Evolutionary conservation across 768 basidiomycete genomes (phyloP).

Genomic region (Mycena vitilis): DNA sequence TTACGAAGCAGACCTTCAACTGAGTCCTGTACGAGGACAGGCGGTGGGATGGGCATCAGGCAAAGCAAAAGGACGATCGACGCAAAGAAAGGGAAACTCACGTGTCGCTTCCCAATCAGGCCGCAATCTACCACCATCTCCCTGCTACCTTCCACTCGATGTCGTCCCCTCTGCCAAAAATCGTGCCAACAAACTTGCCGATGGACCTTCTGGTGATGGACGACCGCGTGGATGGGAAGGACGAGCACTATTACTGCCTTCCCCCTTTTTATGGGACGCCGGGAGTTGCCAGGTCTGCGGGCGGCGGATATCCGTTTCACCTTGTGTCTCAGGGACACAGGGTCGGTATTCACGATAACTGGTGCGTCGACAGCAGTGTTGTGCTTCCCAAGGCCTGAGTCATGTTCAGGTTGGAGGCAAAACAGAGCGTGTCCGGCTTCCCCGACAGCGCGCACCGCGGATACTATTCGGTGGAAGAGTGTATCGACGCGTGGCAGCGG

Average conservation of each 20-base stretch:
- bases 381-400: no score
- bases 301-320: not conserved
- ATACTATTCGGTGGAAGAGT: not conserved
- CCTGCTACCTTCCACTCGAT: no score
- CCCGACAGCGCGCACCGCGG: not conserved
- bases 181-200: not conserved
- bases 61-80: no score
- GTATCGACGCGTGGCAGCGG: constrained; percentile 4
- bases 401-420: constrained; percentile 2
- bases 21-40: no score
- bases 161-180: no score
- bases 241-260: not conserved
- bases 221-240: not conserved
- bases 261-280: not conserved
- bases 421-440: not conserved
- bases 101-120: no score
- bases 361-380: no score
- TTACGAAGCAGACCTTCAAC: no score
- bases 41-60: no score
- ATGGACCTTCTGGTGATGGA: not conserved
- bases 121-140: no score
- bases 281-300: no score
- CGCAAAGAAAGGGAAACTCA: no score
- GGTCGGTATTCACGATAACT: constrained; percentile 1
- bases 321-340: constrained; percentile 8